Evolutionary conservation across 345 rosid genomes (phyloP).

Genomic region (Iberis pinnata): DNA sequence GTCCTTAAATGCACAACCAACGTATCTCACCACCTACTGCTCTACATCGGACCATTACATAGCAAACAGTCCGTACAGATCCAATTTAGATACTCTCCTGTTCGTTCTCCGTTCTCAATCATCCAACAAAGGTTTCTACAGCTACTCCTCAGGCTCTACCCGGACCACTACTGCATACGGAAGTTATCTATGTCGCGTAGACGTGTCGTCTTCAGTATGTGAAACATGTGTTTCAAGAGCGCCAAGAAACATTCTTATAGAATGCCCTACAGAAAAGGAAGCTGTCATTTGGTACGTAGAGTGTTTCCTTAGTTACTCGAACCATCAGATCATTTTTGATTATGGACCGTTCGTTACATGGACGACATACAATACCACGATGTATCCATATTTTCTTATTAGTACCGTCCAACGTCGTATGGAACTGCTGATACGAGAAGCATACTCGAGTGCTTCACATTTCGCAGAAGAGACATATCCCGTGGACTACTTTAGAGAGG

Average conservation of each 20-base stretch:
- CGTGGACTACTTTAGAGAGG: conserved; percentile 10
- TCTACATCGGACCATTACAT: neutral
- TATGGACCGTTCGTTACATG: conserved; percentile 3
- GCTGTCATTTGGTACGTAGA: conserved; percentile 5
- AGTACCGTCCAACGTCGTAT: neutral
- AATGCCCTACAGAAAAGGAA: neutral
- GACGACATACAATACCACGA: conserved; percentile 3
- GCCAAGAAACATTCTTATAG: neutral
- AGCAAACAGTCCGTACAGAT: neutral
- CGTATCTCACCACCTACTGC: neutral
- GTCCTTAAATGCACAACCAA: conserved; percentile 6
- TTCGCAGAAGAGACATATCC: conserved; percentile 5
- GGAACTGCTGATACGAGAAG: conserved; percentile 16
- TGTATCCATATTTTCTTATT: neutral
- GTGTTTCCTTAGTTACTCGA: neutral
- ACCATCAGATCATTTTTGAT: neutral
- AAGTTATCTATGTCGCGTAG: conserved; percentile 9
- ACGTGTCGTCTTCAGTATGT: neutral
- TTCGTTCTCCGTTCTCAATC: neutral
- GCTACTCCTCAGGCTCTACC: neutral
- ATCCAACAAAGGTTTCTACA: neutral
- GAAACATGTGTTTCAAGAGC: conserved; percentile 11
- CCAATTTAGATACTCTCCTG: neutral
- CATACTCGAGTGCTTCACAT: conserved; percentile 16
- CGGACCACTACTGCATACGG: neutral